Base-by-base conservation (phyloP, 306 rosid genomes). In the peach (Prunus persica) region DNA sequence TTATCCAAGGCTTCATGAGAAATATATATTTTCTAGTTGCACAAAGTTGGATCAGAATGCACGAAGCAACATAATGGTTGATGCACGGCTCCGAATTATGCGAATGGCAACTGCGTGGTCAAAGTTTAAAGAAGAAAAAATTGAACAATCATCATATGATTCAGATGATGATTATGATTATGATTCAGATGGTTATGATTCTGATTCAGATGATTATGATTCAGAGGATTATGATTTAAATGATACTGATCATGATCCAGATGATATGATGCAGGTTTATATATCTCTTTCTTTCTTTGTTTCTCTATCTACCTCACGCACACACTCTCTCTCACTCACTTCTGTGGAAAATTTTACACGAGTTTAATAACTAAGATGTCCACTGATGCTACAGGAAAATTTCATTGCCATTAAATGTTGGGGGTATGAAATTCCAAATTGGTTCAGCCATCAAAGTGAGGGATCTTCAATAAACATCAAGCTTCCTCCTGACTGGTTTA, bases 361-460 rank as follows among this genome's bases (percentile, higher is more conserved):
- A 34, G 19, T 61, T 6, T 61, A 12, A 57, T 20, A 6, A 58
- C 4, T 15, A 13, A 2, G 43, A 24, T 58, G 15, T 12, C 55
- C 54, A 22, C 25, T 16, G 2, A 20, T 24, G 11, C 5, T 24
- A 30, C 43, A 47, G 73, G 64, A 24, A 58, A 12, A 15, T 7
- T 19, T 4, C 8, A 0, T 3, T 41, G 4, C 6, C 19, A 11
- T 50, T 3, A 1, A 1, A 15, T 79, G 62, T 3, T 30, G 69
- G 8, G 83, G 83, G 30, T 32, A 6, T 38, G 64, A 74, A 67
- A 67, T 79, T 47, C 83, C 83, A 6, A 61, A 18, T 2, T 74
- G 83, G 79, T 67, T 80, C 46, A 50, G 10, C 47, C 14, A 34
- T 25, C 76, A 68, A 18, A 74, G 20, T 11, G 76, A 69, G 45